phyloP scores from a whole-genome alignment of 768 basidiomycete species.

The Cubamyces sp. region DNA sequence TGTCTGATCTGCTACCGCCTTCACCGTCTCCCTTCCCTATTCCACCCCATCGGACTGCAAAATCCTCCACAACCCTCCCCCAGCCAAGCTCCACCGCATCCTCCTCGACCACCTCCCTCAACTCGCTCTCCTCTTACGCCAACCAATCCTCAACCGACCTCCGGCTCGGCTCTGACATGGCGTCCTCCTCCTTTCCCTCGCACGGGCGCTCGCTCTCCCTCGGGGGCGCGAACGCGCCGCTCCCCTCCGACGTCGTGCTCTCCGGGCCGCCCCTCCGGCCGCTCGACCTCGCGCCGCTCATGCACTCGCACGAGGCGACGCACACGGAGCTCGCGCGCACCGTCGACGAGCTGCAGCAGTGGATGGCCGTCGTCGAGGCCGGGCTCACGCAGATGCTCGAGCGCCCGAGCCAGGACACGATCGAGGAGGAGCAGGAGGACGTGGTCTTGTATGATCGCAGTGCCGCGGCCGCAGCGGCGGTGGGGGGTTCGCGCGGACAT shows the following conservation, averaged over 20 bases:
- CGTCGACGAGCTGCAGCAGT: constrained; percentile 74
- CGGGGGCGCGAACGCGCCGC: constrained; percentile 28
- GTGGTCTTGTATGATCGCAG: constrained; percentile 15
- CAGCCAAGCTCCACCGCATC: constrained; percentile 39
- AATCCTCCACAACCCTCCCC: constrained; percentile 33
- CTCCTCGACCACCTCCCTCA: constrained; percentile 44
- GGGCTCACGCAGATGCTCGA: constrained; percentile 75
- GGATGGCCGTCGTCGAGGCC: constrained; percentile 73
- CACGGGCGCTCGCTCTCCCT: constrained; percentile 32
- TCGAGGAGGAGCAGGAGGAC: constrained; percentile 57
- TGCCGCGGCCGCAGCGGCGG: no score
- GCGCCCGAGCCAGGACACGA: constrained; percentile 50
- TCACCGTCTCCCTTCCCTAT: constrained; percentile 53
- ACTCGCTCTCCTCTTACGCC: constrained; percentile 38
- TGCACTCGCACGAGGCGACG: constrained; percentile 59
- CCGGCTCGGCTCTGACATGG: constrained; percentile 21
- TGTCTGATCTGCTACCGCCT: constrained; percentile 72
- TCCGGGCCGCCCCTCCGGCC: constrained; percentile 57
- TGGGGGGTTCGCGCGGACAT: not conserved
- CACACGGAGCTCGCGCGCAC: constrained; percentile 73
- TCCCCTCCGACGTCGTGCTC: constrained; percentile 24
- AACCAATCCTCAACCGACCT: constrained; percentile 31
- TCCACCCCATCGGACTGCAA: constrained; percentile 41
- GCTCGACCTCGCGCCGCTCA: constrained; percentile 65
- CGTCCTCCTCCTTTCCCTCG: constrained; percentile 25